Percentiles rank a stretch among this genome's conserved stretches.
Conservation (phyloP, 1,284 basidiomycete genomes). For the Puccinia hordei region DNA sequence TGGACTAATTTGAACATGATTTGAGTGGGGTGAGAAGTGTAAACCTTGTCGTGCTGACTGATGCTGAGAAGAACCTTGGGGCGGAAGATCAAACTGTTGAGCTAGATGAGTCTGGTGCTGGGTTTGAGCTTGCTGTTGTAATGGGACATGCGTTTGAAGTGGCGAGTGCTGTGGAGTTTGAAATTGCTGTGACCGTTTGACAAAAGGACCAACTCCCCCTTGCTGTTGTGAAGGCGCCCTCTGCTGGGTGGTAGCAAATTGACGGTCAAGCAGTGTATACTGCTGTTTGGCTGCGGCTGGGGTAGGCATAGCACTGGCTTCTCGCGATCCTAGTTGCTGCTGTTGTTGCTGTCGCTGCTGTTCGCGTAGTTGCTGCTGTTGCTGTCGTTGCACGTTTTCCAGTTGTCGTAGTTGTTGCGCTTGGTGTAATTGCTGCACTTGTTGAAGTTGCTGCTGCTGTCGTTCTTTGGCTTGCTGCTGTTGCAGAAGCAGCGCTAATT, state of each 20-base stretch:
- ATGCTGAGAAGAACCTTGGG: not conserved
- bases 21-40: not conserved
- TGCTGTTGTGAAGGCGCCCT: not conserved
- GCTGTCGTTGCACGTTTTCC: not conserved
- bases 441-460: not conserved
- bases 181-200: not conserved
- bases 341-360: not conserved
- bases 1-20: not conserved
- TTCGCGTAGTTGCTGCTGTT: not conserved
- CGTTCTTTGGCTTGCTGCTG: not conserved
- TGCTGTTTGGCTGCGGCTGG: slow-evolving; percentile 14
- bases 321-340: not conserved
- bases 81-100: not conserved
- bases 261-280: slow-evolving; percentile 5
- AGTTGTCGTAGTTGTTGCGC: not conserved
- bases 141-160: slow-evolving; percentile 7
- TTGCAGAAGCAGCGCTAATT: not conserved
- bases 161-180: slow-evolving; percentile 29
- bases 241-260: not conserved
- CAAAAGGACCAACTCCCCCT: not conserved
- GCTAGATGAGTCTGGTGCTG: not conserved
- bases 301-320: not conserved
- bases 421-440: not conserved
- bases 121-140: not conserved
- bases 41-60: not conserved